Evolutionary conservation across 1,284 basidiomycete species (phyloP).

Genomic region (Microbotryum scabiosae): DNA sequence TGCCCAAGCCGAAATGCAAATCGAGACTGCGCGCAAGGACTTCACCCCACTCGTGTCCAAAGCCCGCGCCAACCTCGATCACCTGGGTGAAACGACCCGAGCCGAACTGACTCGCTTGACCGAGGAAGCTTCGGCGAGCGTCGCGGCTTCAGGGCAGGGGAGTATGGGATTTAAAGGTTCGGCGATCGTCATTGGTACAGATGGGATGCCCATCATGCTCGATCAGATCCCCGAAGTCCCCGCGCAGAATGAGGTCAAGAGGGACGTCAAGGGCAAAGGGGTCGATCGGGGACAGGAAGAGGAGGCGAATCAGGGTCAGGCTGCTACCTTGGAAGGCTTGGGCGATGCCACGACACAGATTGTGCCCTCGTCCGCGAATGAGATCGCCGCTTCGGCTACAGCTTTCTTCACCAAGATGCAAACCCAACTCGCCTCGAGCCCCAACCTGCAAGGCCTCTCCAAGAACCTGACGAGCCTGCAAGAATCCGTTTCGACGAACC

Average conservation of each 20-base stretch:
- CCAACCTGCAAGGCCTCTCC: slow-evolving; percentile 16
- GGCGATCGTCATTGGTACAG: slow-evolving; percentile 29
- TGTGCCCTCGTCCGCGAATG: slow-evolving; percentile 1
- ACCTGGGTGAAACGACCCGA: slow-evolving; percentile 18
- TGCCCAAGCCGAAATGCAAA: slow-evolving; percentile 23
- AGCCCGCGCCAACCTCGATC: slow-evolving; percentile 22
- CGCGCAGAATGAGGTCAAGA: background rate
- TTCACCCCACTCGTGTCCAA: slow-evolving; percentile 29
- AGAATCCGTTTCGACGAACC: slow-evolving; percentile 10
- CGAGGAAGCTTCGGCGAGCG: slow-evolving; percentile 5
- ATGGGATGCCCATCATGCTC: slow-evolving; percentile 28
- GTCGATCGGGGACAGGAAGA: slow-evolving; percentile 16
- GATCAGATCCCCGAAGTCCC: slow-evolving; percentile 2
- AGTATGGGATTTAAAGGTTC: slow-evolving; percentile 5
- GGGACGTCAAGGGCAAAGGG: slow-evolving; percentile 30
- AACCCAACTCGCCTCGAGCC: slow-evolving; percentile 13
- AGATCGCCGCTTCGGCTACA: slow-evolving; percentile 19
- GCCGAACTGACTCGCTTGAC: slow-evolving; percentile 29
- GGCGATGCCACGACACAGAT: background rate
- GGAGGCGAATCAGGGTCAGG: background rate
- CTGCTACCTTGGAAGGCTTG: background rate
- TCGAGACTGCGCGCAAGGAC: slow-evolving; percentile 29
- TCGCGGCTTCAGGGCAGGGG: slow-evolving; percentile 1
- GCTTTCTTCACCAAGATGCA: slow-evolving; percentile 31
- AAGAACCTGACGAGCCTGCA: slow-evolving; percentile 13